Evolutionary conservation across 2,329 filamentous ascomycete species (phyloP).

Genomic region (Penicillium sp.): DNA sequence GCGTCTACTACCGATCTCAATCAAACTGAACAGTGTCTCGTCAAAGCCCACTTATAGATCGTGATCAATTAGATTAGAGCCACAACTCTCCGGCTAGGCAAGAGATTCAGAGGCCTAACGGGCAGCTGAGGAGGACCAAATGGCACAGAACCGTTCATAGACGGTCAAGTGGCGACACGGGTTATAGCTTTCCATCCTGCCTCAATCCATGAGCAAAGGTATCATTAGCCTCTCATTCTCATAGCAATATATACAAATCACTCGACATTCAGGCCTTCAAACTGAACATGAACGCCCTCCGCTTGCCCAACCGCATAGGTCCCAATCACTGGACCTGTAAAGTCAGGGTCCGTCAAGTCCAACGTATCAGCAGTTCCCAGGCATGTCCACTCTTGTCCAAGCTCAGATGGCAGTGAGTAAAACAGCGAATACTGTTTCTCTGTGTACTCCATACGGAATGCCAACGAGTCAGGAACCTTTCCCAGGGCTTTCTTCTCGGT

Average conservation of each 20-base stretch:
- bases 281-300: not conserved
- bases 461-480: not conserved
- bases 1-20: too few relatives aligned
- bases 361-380: slow-evolving; percentile 27
- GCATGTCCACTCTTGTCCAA: not conserved
- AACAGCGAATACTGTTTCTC: not conserved
- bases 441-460: not conserved
- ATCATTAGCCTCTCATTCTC: too few relatives aligned
- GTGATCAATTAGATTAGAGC: too few relatives aligned
- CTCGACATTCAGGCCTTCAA: not conserved
- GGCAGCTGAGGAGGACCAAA: too few relatives aligned
- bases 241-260: not conserved
- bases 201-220: too few relatives aligned
- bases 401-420: not conserved
- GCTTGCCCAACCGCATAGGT: slow-evolving; percentile 25
- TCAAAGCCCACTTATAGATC: too few relatives aligned
- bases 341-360: slow-evolving; percentile 36
- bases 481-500: not conserved
- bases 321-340: slow-evolving; percentile 38
- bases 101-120: too few relatives aligned
- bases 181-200: too few relatives aligned
- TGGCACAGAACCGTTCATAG: too few relatives aligned
- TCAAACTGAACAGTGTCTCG: too few relatives aligned
- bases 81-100: too few relatives aligned
- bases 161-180: too few relatives aligned